A percentile compares a stretch with the other conserved stretches of the same genome.
Evolutionary conservation across 176 grass and related monocot species (phyloP).

Genomic region (Eleusine indica): DNA sequence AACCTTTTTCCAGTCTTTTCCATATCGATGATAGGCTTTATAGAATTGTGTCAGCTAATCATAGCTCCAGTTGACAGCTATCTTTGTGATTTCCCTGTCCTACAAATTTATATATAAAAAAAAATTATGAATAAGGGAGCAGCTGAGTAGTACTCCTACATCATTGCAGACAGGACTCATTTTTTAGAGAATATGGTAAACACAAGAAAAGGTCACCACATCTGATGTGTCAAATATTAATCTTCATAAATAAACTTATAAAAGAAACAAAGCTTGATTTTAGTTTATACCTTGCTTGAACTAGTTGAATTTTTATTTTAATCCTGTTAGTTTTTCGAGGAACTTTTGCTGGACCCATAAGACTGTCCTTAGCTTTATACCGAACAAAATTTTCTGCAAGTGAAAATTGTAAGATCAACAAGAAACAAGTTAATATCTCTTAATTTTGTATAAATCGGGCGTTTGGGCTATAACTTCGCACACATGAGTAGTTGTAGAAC

Average conservation of each 20-base stretch:
- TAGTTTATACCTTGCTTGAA: conserved; percentile 45
- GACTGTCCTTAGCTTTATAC: background rate
- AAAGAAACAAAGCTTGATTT: conserved; percentile 30
- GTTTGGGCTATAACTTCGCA: no score
- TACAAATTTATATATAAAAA: conserved; percentile 17
- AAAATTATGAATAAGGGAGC: background rate
- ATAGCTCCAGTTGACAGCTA: conserved; percentile 48
- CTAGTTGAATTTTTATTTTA: conserved; percentile 42
- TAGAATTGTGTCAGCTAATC: conserved; percentile 59
- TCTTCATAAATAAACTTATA: conserved; percentile 1
- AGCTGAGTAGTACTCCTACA: background rate
- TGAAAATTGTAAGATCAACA: background rate
- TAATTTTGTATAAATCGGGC: no score
- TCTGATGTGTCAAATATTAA: background rate
- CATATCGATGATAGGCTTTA: conserved; percentile 56
- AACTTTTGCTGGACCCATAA: conserved; percentile 49
- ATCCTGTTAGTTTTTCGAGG: conserved; percentile 33
- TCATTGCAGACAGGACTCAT: background rate
- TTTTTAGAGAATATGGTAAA: conserved; percentile 7
- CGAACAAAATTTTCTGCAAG: conserved; percentile 34
- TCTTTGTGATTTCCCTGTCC: conserved; percentile 47
- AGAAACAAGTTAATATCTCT: background rate
- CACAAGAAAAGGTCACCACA: background rate
- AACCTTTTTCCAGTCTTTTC: conserved; percentile 74
- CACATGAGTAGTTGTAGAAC: background rate